Percentiles rank a stretch among this genome's conserved stretches.
These are phyloP conservation scores for Komagataella pseudopastoris DNA, from an alignment of 805 yeast species.

Conservation along the genomic window DNA sequence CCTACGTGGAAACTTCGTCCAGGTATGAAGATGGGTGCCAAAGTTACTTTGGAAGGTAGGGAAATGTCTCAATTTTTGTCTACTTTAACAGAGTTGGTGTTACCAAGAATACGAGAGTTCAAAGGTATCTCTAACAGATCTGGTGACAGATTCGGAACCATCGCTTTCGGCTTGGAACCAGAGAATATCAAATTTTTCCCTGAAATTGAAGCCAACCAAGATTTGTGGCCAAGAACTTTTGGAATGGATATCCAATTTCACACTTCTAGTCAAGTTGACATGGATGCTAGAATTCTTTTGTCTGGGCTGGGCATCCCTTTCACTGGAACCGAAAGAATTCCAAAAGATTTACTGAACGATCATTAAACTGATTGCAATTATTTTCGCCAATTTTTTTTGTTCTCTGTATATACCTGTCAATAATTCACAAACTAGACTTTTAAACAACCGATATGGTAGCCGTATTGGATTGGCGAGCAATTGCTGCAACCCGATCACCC, in stretches of 20 bases:
- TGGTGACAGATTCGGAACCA: slow-evolving; percentile 80
- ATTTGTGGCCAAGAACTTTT: slow-evolving; percentile 74
- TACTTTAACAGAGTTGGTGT: slow-evolving; percentile 81
- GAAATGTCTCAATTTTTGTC: slow-evolving; percentile 76
- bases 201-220: slow-evolving; percentile 83
- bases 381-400: no score
- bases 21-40: slow-evolving; percentile 88
- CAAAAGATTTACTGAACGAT: slow-evolving; percentile 10
- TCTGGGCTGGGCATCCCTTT: slow-evolving; percentile 80
- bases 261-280: slow-evolving; percentile 82
- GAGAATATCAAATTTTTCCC: slow-evolving; percentile 80
- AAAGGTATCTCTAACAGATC: slow-evolving; percentile 60
- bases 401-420: not conserved
- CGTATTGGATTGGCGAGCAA: slow-evolving; percentile 27
- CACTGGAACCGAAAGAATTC: slow-evolving; percentile 32
- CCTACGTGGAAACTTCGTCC: slow-evolving; percentile 78
- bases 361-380: no score
- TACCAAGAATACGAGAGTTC: slow-evolving; percentile 87
- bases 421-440: not conserved
- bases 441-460: not conserved
- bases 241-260: slow-evolving; percentile 79
- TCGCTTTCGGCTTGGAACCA: slow-evolving; percentile 70
- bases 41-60: slow-evolving; percentile 61
- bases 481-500: slow-evolving; percentile 86
- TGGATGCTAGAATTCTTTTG: slow-evolving; percentile 74